A percentile compares a stretch with the other conserved stretches of the same genome.
These are phyloP conservation scores for Corylus avellana DNA, from an alignment of 306 rosid genomes.

Conservation along the genomic window DNA sequence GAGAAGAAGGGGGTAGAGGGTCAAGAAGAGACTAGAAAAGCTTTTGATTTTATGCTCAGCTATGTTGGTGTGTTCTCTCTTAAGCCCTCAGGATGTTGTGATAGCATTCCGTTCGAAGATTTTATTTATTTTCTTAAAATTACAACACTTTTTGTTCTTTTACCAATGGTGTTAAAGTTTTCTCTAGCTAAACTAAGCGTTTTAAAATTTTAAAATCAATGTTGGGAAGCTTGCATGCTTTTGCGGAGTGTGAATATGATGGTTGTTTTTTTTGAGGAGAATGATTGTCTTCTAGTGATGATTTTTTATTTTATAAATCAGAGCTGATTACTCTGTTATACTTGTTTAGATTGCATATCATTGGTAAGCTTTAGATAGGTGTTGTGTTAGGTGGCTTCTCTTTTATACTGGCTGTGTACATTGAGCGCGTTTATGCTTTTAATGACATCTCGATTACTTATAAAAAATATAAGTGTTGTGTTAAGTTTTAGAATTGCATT, in stretches of 20 bases:
- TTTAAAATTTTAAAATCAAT: too few species aligned
- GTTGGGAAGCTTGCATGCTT: not conserved
- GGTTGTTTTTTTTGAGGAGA: not conserved
- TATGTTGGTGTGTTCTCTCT: conserved; percentile 67
- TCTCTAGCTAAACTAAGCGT: not conserved
- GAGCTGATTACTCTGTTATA: not conserved
- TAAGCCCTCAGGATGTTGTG: conserved; percentile 9
- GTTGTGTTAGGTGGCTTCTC: too few species aligned
- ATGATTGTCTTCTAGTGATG: not conserved
- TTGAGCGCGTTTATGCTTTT: too few species aligned
- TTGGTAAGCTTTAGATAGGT: too few species aligned
- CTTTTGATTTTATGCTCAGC: conserved; percentile 94
- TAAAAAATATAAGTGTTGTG: too few species aligned
- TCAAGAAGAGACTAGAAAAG: conserved; percentile 98
- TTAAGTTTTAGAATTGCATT: too few species aligned
- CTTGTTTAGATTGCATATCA: too few species aligned
- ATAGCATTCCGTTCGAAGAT: not conserved
- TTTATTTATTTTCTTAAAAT: not conserved
- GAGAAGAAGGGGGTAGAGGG: conserved; percentile 90
- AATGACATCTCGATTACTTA: too few species aligned
- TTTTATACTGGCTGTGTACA: too few species aligned
- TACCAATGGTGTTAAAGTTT: not conserved
- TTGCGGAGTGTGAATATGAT: not conserved
- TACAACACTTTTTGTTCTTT: not conserved
- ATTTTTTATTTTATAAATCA: not conserved